Conservation (phyloP, 2,329 filamentous ascomycete genomes). For the Fusarium caatingaense region DNA sequence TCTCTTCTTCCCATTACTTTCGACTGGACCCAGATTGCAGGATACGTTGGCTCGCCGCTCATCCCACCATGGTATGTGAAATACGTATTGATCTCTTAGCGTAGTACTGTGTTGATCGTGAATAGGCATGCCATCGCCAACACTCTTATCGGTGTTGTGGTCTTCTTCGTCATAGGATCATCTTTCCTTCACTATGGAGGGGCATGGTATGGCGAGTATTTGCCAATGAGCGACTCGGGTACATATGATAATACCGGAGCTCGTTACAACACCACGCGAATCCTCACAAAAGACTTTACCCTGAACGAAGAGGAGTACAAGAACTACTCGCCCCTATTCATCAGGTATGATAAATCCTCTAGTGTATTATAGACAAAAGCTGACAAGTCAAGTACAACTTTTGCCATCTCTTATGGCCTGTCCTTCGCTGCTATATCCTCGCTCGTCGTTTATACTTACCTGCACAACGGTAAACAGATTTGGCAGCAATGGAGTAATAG, state of each 20-base stretch:
- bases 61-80: slow-evolving; percentile 72
- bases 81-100: neutral
- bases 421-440: slow-evolving; percentile 78
- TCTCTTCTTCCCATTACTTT: slow-evolving; percentile 78
- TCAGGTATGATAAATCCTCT: slow-evolving; percentile 56
- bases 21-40: slow-evolving; percentile 80
- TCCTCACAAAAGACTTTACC: slow-evolving; percentile 71
- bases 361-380: neutral
- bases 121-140: slow-evolving; percentile 77
- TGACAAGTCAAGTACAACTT: slow-evolving; percentile 68
- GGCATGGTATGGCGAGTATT: slow-evolving; percentile 71
- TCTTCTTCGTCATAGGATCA: slow-evolving; percentile 72
- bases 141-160: slow-evolving; percentile 73
- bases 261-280: slow-evolving; percentile 71
- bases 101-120: neutral
- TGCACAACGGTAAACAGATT: slow-evolving; percentile 75
- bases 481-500: slow-evolving; percentile 71
- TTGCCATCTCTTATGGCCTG: slow-evolving; percentile 75
- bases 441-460: slow-evolving; percentile 73
- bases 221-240: slow-evolving; percentile 76
- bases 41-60: slow-evolving; percentile 74
- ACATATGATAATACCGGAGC: slow-evolving; percentile 78
- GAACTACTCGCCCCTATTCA: slow-evolving; percentile 74
- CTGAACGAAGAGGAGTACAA: slow-evolving; percentile 73
- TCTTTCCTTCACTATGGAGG: slow-evolving; percentile 73